Evolutionary conservation across 2,329 filamentous ascomycete species (phyloP).

Genomic region (Lachnellula occidentalis): DNA sequence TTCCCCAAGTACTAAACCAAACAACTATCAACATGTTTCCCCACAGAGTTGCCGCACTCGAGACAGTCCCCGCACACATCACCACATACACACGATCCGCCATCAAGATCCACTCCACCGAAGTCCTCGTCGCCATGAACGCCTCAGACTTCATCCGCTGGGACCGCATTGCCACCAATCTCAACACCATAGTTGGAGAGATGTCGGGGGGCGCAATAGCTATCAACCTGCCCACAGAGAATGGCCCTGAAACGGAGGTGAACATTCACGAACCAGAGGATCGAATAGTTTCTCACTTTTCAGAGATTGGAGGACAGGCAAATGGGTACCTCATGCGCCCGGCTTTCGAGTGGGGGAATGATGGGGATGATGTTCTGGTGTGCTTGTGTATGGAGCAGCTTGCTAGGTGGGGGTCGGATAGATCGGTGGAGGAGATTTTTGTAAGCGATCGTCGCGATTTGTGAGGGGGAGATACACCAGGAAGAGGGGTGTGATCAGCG

Average conservation of each 20-base stretch:
- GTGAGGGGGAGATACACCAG: too few relatives aligned
- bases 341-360: neutral
- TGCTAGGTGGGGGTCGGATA: neutral
- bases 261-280: neutral
- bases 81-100: neutral
- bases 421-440: neutral
- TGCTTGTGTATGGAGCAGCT: neutral
- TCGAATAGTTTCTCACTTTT: neutral
- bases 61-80: neutral
- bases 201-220: neutral
- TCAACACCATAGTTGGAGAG: neutral
- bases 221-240: neutral
- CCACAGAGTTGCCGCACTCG: neutral
- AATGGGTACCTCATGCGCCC: neutral
- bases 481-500: too few relatives aligned
- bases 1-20: neutral
- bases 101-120: neutral
- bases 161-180: neutral
- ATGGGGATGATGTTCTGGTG: neutral
- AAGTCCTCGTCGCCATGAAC: neutral
- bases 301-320: neutral
- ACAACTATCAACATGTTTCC: neutral
- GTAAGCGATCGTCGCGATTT: neutral
- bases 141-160: neutral
- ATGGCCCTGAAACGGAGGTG: neutral